Conservation (phyloP, 2,329 filamentous ascomycete genomes). For the Cercospora canescens region DNA sequence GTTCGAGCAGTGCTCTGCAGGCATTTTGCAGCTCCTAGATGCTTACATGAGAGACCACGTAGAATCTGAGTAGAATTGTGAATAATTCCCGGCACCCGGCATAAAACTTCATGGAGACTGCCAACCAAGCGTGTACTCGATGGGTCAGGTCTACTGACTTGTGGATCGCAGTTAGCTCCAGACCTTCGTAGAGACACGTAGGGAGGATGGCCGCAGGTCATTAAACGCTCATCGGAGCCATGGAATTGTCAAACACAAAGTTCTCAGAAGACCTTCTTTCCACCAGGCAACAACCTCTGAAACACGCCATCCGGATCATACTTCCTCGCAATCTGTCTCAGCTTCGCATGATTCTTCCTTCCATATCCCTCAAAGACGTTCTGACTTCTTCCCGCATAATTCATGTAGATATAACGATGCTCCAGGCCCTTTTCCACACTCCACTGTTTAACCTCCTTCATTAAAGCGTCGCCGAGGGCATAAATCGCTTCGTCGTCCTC, state of each 20-base stretch:
- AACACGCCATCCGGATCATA: conserved; percentile 18
- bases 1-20: too few relatives aligned
- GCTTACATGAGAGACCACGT: too few relatives aligned
- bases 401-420: conserved; percentile 19
- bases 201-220: too few relatives aligned
- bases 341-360: conserved; percentile 10
- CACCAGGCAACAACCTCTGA: conserved; percentile 17
- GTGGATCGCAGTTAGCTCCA: too few relatives aligned
- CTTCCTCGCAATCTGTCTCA: conserved; percentile 14
- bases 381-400: conserved; percentile 19
- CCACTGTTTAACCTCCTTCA: background rate
- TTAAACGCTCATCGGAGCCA: too few relatives aligned
- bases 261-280: background rate
- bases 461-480: background rate
- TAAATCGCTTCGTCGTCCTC: conserved; percentile 2
- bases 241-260: background rate
- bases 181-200: too few relatives aligned
- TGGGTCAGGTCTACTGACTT: too few relatives aligned
- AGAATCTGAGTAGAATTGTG: too few relatives aligned
- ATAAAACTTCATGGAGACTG: too few relatives aligned
- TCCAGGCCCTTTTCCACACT: background rate
- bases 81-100: too few relatives aligned
- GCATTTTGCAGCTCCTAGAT: too few relatives aligned
- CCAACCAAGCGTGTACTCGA: too few relatives aligned
- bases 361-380: conserved; percentile 22